These are phyloP conservation scores for Davidsoniella neocaledoniae DNA, from an alignment of 2,329 filamentous ascomycete genomes.

Conservation along the genomic window DNA sequence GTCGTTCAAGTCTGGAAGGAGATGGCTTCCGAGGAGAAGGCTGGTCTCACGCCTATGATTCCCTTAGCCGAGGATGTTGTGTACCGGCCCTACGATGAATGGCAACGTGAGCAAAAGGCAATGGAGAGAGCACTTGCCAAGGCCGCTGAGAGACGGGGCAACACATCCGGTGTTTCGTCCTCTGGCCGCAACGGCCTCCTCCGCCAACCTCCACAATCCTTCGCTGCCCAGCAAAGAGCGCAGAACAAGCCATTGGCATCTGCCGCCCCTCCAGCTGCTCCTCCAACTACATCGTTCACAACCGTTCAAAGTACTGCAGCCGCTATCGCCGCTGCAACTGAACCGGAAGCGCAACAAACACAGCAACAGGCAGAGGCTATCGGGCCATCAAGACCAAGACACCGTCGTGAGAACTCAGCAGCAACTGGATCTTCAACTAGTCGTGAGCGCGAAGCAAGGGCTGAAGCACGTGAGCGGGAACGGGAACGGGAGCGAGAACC, in stretches of 20 bases:
- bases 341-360: not conserved
- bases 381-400: constrained; percentile 6
- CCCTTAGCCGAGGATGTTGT: constrained; percentile 45
- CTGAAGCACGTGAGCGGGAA: not conserved
- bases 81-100: constrained; percentile 47
- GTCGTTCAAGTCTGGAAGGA: constrained; percentile 44
- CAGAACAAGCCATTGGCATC: constrained; percentile 28
- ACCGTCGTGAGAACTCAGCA: constrained; percentile 6
- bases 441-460: constrained; percentile 1
- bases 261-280: constrained; percentile 12
- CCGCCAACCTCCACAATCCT: constrained; percentile 43
- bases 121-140: constrained; percentile 7
- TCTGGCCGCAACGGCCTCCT: constrained; percentile 23
- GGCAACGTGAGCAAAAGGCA: constrained; percentile 33
- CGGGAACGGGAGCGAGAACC: not conserved
- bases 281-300: constrained; percentile 9
- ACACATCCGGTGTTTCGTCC: constrained; percentile 16
- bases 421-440: constrained; percentile 3
- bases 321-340: constrained; percentile 9
- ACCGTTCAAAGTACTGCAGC: constrained; percentile 11
- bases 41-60: constrained; percentile 45
- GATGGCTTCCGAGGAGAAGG: constrained; percentile 51
- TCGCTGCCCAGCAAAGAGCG: constrained; percentile 47
- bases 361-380: not conserved
- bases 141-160: constrained; percentile 7